These are phyloP conservation scores for Pseudocercospora macadamiae DNA, from an alignment of 2,329 filamentous ascomycete species.

Conservation along the genomic window DNA sequence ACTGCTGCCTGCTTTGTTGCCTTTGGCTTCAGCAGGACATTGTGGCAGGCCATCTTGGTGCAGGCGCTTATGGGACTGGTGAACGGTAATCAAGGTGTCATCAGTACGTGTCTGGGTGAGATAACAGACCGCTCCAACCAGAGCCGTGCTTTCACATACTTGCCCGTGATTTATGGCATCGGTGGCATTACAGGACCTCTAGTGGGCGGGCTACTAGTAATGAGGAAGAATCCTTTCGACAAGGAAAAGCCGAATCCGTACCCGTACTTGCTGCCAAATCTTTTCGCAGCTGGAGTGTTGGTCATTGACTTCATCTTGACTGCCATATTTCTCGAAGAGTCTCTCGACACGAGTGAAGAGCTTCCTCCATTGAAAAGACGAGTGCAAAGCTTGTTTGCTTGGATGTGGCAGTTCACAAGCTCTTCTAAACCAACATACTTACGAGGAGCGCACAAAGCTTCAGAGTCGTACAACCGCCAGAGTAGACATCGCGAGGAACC, in stretches of 20 bases:
- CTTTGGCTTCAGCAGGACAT: constrained; percentile 82
- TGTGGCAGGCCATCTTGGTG: constrained; percentile 83
- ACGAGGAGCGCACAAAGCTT: constrained; percentile 37
- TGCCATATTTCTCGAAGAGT: constrained; percentile 84
- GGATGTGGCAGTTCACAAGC: constrained; percentile 71
- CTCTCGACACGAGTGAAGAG: constrained; percentile 67
- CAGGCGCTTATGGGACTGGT: constrained; percentile 89
- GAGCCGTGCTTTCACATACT: constrained; percentile 87
- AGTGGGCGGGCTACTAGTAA: constrained; percentile 82
- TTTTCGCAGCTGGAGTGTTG: constrained; percentile 74
- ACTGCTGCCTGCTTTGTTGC: constrained; percentile 79
- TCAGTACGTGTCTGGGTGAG: constrained; percentile 91
- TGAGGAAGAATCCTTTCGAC: constrained; percentile 61
- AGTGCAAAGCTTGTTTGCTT: constrained; percentile 63
- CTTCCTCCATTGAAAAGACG: constrained; percentile 63
- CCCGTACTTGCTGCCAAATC: constrained; percentile 83
- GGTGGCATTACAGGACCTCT: constrained; percentile 92
- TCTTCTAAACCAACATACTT: constrained; percentile 63
- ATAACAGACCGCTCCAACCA: constrained; percentile 96
- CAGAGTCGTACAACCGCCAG: constrained; percentile 16
- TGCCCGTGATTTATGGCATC: constrained; percentile 94
- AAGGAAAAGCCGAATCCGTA: constrained; percentile 60
- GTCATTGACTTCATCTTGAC: constrained; percentile 72
- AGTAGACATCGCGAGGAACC: constrained; percentile 19
- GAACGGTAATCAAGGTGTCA: constrained; percentile 93